Base-by-base conservation (phyloP, 1,139 yeast genomes). In the Debaryomyces singareniensis region DNA sequence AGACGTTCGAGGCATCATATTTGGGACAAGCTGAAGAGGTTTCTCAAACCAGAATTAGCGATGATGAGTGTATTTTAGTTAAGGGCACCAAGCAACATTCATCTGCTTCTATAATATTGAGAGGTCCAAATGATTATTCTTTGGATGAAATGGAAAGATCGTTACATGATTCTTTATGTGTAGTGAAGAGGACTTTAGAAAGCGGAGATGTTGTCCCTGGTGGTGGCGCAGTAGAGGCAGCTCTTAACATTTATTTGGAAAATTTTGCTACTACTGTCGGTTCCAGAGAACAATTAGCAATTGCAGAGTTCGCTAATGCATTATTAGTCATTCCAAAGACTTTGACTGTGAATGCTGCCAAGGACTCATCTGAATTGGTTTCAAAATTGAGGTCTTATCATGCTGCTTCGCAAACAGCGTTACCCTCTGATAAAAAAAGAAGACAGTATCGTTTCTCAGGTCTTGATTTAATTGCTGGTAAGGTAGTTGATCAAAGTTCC, bases 71-170 rank as follows among this genome's bases (percentile, higher is more conserved):
- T 66, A 91, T 93, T 44, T 70, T 93, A 44, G 77, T 93, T 44
- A 86, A 85, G 58, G 97, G 96, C 30, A 87, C 98, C 25, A 82
- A 85, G 52, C 91, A 87, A 33, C 96, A 87, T 58, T 83, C 95
- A 7, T 80, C 96, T 1, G 74, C 95, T 11, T 89, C 97, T 5
- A 85, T 93, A 43, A 80, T 93, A 41, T 71, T 93, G 45, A 79
- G 99, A 58, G 99, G 99, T 34, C 81, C 98, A 36, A 93, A 93
- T 56, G 98, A 91, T 56, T 91, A 82, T 57, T 82, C 95, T 26
- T 71, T 93, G 43, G 99, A 93, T 58, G 99, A 93, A 65, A 91
- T 93, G 97, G 96, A 93, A 63, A 77, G 99, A 58, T 85, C 96
- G 2, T 60, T 93, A 36, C 96, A 87, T 51, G 99, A 93, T 56